A percentile compares a stretch with the other conserved stretches of the same genome.
phyloP scores from a whole-genome alignment of 495 filamentous ascomycete species.

The Hypoxylon crocopeplum region DNA sequence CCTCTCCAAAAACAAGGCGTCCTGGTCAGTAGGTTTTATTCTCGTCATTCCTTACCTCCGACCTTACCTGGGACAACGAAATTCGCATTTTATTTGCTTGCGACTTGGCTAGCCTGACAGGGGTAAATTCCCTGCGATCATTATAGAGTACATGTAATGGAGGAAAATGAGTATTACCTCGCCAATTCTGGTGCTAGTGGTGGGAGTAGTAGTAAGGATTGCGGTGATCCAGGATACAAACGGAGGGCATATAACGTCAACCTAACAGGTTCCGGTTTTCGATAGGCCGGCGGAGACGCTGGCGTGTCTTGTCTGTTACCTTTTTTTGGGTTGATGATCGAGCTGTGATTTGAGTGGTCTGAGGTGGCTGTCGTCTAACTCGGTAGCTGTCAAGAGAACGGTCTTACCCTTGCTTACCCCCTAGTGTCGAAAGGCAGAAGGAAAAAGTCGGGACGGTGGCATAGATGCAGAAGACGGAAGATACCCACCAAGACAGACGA shows the following conservation, averaged over 20 bases:
- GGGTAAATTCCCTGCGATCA: slow-evolving; percentile 33
- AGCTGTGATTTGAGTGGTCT: background rate
- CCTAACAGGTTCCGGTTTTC: background rate
- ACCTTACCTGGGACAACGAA: slow-evolving; percentile 63
- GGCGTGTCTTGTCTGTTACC: slow-evolving; percentile 25
- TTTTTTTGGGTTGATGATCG: slow-evolving; percentile 16
- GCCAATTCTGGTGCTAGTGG: slow-evolving; percentile 18
- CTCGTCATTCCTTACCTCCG: slow-evolving; percentile 66
- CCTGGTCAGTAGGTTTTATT: slow-evolving; percentile 46
- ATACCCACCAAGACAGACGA: slow-evolving; percentile 57
- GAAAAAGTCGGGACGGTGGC: slow-evolving; percentile 41
- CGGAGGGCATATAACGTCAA: slow-evolving; percentile 2
- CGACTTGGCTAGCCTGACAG: slow-evolving; percentile 25
- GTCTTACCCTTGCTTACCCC: slow-evolving; percentile 69
- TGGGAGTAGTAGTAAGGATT: slow-evolving; percentile 3
- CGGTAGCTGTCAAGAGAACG: slow-evolving; percentile 15
- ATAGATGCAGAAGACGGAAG: slow-evolving; percentile 42
- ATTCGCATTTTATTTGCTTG: slow-evolving; percentile 26
- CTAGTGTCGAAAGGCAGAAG: slow-evolving; percentile 61
- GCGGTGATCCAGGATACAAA: slow-evolving; percentile 4
- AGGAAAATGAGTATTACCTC: slow-evolving; percentile 38
- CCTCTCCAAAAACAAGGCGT: slow-evolving; percentile 8
- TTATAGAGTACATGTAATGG: slow-evolving; percentile 38
- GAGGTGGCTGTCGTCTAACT: slow-evolving; percentile 9
- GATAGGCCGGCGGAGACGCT: background rate